A percentile compares a stretch with the other conserved stretches of the same genome.
These are phyloP conservation scores for Mycena alexandri DNA, from an alignment of 768 basidiomycete species.

Conservation along the genomic window DNA sequence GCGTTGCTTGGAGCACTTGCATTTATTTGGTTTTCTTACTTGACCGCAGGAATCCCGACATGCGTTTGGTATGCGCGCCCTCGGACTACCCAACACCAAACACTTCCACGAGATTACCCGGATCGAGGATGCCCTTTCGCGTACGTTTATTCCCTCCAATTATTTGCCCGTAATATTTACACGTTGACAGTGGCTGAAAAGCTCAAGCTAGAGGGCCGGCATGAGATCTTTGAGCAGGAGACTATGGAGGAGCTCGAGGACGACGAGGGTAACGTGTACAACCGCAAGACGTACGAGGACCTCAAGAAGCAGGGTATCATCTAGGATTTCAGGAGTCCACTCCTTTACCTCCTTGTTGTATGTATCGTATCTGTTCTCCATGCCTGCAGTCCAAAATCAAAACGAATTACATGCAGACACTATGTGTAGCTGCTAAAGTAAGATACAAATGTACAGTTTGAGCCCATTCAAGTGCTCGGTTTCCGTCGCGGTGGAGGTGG, in stretches of 20 bases:
- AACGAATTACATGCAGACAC: slow-evolving; percentile 17
- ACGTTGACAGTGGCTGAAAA: slow-evolving; percentile 87
- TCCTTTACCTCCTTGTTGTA: too few relatives aligned
- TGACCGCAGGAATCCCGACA: slow-evolving; percentile 86
- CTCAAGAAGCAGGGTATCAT: slow-evolving; percentile 89
- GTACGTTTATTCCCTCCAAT: slow-evolving; percentile 63
- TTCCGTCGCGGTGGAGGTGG: slow-evolving; percentile 55
- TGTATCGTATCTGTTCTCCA: too few relatives aligned
- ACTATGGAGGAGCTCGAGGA: slow-evolving; percentile 99
- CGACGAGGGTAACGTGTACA: slow-evolving; percentile 98
- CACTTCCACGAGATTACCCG: slow-evolving; percentile 99
- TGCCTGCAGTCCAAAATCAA: too few relatives aligned
- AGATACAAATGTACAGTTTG: slow-evolving; percentile 9
- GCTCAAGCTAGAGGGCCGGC: slow-evolving; percentile 95
- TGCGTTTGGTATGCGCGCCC: slow-evolving; percentile 97
- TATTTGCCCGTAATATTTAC: slow-evolving; percentile 11
- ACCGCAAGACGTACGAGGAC: slow-evolving; percentile 97
- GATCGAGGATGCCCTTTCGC: slow-evolving; percentile 94
- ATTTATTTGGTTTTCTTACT: slow-evolving; percentile 35
- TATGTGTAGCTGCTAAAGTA: slow-evolving; percentile 29
- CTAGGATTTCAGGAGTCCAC: slow-evolving; percentile 1
- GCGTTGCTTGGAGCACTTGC: slow-evolving; percentile 32
- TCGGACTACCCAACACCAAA: slow-evolving; percentile 97
- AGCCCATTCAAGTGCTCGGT: slow-evolving; percentile 40
- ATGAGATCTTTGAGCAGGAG: slow-evolving; percentile 93